Conservation (phyloP, 2,329 filamentous ascomycete genomes). For the Mycosphaerella sp. region DNA sequence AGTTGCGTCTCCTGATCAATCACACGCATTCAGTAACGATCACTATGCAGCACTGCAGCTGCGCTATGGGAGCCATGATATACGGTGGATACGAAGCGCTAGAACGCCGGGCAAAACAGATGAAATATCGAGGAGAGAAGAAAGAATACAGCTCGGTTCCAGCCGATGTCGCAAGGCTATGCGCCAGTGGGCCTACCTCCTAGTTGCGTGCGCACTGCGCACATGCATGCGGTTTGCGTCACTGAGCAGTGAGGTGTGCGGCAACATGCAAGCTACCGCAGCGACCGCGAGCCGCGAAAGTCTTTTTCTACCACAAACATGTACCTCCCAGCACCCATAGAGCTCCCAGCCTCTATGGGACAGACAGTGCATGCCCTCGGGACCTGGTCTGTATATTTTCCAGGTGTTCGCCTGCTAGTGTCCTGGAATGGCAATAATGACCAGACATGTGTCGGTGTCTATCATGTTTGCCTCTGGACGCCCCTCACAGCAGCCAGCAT, state of each 20-base stretch:
- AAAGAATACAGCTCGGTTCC: neutral
- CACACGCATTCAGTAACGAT: neutral
- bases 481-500: neutral
- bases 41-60: neutral
- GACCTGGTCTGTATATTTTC: neutral
- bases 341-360: neutral
- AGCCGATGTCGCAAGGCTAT: neutral
- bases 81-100: neutral
- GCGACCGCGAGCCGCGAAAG: neutral
- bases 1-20: neutral
- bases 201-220: neutral
- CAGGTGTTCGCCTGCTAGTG: neutral
- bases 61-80: neutral
- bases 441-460: too few species aligned
- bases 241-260: neutral
- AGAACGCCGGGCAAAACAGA: neutral
- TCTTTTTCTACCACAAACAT: neutral
- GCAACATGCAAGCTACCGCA: neutral
- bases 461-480: neutral
- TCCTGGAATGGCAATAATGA: neutral
- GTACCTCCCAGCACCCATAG: neutral
- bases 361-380: neutral
- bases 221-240: slow-evolving; percentile 2
- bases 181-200: neutral
- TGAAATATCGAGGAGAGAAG: neutral